Evolutionary conservation across 106 monocot genomes (phyloP).

Genomic region (Acorus gramineus): DNA sequence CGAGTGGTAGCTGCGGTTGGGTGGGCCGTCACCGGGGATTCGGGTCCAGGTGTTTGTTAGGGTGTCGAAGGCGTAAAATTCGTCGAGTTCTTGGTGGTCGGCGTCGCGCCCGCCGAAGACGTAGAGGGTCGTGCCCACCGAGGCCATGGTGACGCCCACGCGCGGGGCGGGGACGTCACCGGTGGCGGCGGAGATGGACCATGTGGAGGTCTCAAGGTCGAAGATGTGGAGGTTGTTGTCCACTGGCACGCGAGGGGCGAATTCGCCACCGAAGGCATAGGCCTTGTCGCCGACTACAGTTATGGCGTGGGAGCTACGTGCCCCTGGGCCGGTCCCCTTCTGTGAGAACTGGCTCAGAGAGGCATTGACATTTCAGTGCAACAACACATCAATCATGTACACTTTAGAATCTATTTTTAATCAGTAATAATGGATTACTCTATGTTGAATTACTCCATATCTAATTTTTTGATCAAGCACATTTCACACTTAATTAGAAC

Average conservation of each 20-base stretch:
- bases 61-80: slow-evolving; percentile 84
- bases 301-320: slow-evolving; percentile 83
- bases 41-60: slow-evolving; percentile 38
- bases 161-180: slow-evolving; percentile 72
- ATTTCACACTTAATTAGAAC: no score
- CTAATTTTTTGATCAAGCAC: no score
- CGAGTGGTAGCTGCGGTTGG: slow-evolving; percentile 91
- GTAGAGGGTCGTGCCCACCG: slow-evolving; percentile 46
- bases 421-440: no score
- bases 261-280: slow-evolving; percentile 80
- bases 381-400: no score
- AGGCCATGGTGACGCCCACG: slow-evolving; percentile 75
- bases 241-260: slow-evolving; percentile 79
- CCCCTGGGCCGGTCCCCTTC: slow-evolving; percentile 63
- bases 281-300: slow-evolving; percentile 53
- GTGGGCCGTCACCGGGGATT: slow-evolving; percentile 49
- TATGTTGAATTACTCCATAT: no score
- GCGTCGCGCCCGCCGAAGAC: slow-evolving; percentile 83
- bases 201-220: slow-evolving; percentile 41
- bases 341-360: slow-evolving; percentile 38
- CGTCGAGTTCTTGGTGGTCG: slow-evolving; percentile 77
- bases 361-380: no score
- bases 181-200: slow-evolving; percentile 36
- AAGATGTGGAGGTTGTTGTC: slow-evolving; percentile 83
- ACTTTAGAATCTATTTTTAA: no score